Percentiles rank a stretch among this genome's conserved stretches.
Evolutionary conservation across 208 protist species (phyloP).

Genomic region (Leishmania aethiopica): DNA sequence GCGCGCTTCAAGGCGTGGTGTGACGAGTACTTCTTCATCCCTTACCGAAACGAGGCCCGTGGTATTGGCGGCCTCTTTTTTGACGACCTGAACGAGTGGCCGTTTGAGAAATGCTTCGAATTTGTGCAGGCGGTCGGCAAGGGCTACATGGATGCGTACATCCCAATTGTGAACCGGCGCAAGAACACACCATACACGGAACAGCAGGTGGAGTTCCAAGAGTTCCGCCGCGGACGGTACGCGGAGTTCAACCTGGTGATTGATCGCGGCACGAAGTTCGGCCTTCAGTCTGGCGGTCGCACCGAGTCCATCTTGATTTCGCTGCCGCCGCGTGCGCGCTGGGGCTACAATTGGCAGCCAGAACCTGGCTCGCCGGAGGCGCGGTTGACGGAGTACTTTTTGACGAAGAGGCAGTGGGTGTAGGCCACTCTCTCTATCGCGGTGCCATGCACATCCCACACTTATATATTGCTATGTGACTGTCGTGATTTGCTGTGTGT

Average conservation of each 20-base stretch:
- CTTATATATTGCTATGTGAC: neutral
- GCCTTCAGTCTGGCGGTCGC: constrained; percentile 77
- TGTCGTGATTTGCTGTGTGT: neutral
- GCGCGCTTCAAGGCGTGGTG: constrained; percentile 71
- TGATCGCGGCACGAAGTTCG: constrained; percentile 86
- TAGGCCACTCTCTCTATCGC: neutral
- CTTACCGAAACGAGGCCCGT: constrained; percentile 71
- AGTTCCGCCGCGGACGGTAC: constrained; percentile 82
- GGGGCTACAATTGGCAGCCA: constrained; percentile 46
- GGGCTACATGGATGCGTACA: constrained; percentile 64
- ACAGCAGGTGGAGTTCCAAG: constrained; percentile 71
- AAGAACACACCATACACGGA: constrained; percentile 42
- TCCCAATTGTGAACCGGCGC: constrained; percentile 60
- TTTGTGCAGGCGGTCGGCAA: constrained; percentile 56
- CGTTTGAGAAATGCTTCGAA: constrained; percentile 55
- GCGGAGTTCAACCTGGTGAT: constrained; percentile 83
- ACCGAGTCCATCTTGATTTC: constrained; percentile 92
- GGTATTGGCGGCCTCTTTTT: constrained; percentile 91
- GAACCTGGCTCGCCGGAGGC: constrained; percentile 32
- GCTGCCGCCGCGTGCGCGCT: constrained; percentile 57
- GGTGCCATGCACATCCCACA: neutral
- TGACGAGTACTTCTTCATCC: constrained; percentile 86
- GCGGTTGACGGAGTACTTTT: constrained; percentile 39
- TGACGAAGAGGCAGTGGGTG: constrained; percentile 32
- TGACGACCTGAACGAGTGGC: constrained; percentile 67